Conservation (phyloP, 495 filamentous ascomycete genomes). For the Penicillium crystallinum region DNA sequence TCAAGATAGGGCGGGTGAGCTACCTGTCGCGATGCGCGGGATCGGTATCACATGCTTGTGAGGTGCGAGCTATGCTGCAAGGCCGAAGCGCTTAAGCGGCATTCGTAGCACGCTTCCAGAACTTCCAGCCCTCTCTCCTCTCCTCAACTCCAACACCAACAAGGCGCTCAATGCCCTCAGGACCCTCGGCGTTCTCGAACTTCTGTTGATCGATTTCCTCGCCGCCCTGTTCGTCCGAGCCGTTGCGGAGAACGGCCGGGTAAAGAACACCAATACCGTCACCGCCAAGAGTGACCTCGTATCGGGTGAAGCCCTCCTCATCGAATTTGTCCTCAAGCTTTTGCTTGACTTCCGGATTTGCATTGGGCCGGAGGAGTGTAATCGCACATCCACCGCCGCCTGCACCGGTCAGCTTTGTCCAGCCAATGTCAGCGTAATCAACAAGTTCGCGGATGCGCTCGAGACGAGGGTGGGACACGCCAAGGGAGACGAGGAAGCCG, state of each 20-base stretch:
- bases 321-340: constrained; percentile 63
- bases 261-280: constrained; percentile 90
- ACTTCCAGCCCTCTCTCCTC: constrained; percentile 84
- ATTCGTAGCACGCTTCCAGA: constrained; percentile 62
- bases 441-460: constrained; percentile 91
- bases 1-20: not conserved
- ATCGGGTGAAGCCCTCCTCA: constrained; percentile 73
- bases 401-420: constrained; percentile 95
- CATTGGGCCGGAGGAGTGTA: constrained; percentile 70
- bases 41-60: not conserved
- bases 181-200: constrained; percentile 75
- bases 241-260: constrained; percentile 79
- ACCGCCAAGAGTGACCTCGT: constrained; percentile 81
- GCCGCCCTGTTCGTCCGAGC: constrained; percentile 66
- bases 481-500: constrained; percentile 78
- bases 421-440: constrained; percentile 83
- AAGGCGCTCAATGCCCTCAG: constrained; percentile 71
- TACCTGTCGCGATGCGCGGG: not conserved
- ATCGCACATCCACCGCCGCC: constrained; percentile 95
- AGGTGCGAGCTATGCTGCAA: not conserved
- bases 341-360: constrained; percentile 44
- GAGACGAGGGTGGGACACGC: constrained; percentile 88
- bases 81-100: not conserved
- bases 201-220: constrained; percentile 91
- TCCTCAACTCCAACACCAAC: constrained; percentile 57